Evolutionary conservation across 2,329 filamentous ascomycete genomes (phyloP), one percentile per base, ranked within the genome.

Genomic region (Capronia americana): DNA sequence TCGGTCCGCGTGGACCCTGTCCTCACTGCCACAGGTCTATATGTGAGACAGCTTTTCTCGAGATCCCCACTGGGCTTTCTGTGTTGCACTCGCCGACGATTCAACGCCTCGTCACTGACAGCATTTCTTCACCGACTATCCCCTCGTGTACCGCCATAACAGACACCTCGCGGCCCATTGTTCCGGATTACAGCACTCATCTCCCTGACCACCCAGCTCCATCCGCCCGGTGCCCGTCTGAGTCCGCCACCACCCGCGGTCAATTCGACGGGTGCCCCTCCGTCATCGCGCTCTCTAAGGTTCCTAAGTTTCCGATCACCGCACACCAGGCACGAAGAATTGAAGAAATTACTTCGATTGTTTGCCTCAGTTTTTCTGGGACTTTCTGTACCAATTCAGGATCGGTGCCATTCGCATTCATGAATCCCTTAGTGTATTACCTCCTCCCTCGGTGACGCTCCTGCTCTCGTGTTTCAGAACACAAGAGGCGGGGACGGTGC

Each of bases 361-460:
- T 34, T 28, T 20, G 17, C 53, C 17, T 55, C 28, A 7, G 34
- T 51, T 51, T 7, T 51, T 23, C 48, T n/a, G 38, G 14, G 38
- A 44, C 38, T 44, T 20, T n/a, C 38, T 44, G 17, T 20, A 34
- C 24, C 28, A 8, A 30, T 28, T 7, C 17, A 12, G 48, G 3
- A 5, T 23, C 20, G 28, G 28, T 32, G 11, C 30, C 4, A 55
- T 10, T 32, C 17, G 53, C 53, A 55, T 55, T 55, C 53, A 55
- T 55, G 53, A 55, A 20, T 55, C 30, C 53, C 28, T 4, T 34
- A 32, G n/a, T 12, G 53, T n/a, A n/a, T 20, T 55, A n/a, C 53
- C 53, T 55, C 53, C 53, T 55, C 28, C 28, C 53, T 20, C 24
- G 53, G 53, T 55, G 53, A 55, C 24, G n/a, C 53, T 28, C 14